Evolutionary conservation across 2,329 filamentous ascomycete genomes (phyloP), one percentile per base, ranked within the genome.

Genomic region (Nigrospora osmanthi): DNA sequence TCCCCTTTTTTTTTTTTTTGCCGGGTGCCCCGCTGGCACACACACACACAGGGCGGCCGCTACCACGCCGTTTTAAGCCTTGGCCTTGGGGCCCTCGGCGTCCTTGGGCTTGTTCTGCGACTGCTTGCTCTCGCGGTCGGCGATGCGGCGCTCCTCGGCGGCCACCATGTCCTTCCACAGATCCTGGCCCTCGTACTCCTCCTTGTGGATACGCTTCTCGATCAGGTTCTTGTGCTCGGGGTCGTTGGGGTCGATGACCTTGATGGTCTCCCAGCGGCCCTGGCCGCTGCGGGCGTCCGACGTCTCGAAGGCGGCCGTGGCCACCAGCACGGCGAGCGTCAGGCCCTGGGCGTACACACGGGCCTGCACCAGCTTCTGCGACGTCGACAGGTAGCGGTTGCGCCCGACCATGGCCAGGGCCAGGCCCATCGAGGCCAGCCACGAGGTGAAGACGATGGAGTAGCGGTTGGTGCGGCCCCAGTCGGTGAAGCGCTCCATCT

Each of bases 81-180:
- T 28, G 23, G 23, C 23, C 23, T 6, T 28, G 5, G 23, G 23
- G 6, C 9, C 33, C 33, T 42, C 35, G 34, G 23, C 19, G 13
- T 42, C 40, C 14, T 17, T 13, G 11, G 32, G 12, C 40, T 42
- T 42, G 14, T 36, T 42, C 15, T 35, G 34, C 34, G 10, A 6
- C 15, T 35, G 34, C 14, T 14, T 16, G 34, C 34, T 9, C 32
- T 70, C 64, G 51, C 60, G 59, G 30, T 57, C 63, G 15, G 65
- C 67, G 36, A 81, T 52, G 35, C 77, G 69, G 52, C 75, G 73
- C 71, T 91, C 87, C 70, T 90, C 87, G 16, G 87, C 81, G 49
- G 79, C 86, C 41, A 91, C 84, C 86, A 91, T 91, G 57, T 91
- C 84, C 73, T 81, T 93, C 93, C 93, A 98, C 58, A 96, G 76